phyloP scores from a whole-genome alignment of 75 land plant species.

The Picea sitchensis region DNA sequence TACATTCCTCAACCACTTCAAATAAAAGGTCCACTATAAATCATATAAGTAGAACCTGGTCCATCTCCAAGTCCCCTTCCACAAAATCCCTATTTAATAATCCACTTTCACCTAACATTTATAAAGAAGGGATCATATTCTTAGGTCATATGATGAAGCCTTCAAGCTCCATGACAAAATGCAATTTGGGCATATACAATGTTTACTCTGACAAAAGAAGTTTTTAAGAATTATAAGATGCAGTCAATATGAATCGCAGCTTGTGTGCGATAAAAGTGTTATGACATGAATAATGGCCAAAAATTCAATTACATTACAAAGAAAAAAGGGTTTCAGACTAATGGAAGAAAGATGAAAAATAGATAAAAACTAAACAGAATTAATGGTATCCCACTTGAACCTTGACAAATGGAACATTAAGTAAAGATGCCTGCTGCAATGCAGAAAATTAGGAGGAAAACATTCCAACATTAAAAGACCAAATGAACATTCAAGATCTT shows the following conservation, averaged over 20 bases:
- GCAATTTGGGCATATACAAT: not conserved
- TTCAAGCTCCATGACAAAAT: not conserved
- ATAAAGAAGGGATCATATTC: too few relatives aligned
- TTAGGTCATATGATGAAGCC: not conserved
- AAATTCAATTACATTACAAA: too few relatives aligned
- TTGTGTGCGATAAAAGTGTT: not conserved
- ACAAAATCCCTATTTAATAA: not conserved
- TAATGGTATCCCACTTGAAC: not conserved
- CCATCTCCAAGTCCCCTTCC: not conserved
- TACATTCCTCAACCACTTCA: not conserved
- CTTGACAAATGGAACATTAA: not conserved
- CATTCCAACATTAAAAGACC: not conserved
- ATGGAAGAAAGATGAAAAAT: not conserved
- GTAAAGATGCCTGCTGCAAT: not conserved
- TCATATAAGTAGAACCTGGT: not conserved
- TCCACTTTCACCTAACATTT: not conserved
- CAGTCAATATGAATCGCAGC: not conserved
- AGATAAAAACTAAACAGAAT: not conserved
- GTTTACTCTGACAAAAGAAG: not conserved
- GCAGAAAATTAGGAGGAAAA: not conserved
- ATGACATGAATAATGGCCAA: too few relatives aligned
- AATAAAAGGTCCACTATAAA: not conserved
- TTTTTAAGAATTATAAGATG: not conserved
- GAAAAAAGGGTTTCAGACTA: not conserved
- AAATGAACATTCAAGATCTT: not conserved